Evolutionary conservation across 2,329 filamentous ascomycete species (phyloP).

Genomic region (Trichoderma breve): DNA sequence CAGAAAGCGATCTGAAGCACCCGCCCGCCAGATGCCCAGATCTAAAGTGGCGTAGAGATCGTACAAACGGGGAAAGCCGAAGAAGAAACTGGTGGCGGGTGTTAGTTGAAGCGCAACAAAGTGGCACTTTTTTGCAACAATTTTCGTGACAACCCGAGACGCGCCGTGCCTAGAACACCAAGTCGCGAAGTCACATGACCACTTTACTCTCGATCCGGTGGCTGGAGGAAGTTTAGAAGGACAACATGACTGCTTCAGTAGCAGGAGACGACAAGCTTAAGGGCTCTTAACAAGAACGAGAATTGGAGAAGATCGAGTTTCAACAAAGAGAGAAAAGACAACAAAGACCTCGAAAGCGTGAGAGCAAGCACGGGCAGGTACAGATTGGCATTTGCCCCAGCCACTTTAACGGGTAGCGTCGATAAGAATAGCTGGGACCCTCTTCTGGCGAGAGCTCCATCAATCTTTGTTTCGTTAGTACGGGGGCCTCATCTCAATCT

Average conservation of each 20-base stretch:
- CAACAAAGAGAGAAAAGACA: neutral
- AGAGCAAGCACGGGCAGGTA: neutral
- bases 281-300: neutral
- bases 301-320: neutral
- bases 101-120: conserved; percentile 9
- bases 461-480: neutral
- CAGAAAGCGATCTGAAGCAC: neutral
- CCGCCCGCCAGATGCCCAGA: conserved; percentile 4
- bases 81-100: conserved; percentile 13
- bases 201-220: conserved; percentile 16
- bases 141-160: conserved; percentile 15
- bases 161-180: conserved; percentile 17
- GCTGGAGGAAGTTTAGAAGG: neutral
- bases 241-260: neutral
- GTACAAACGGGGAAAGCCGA: neutral
- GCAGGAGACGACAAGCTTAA: neutral
- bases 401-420: neutral
- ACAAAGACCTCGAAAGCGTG: neutral
- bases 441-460: conserved; percentile 16
- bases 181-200: conserved; percentile 23
- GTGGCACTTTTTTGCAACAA: neutral
- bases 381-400: neutral
- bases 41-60: conserved; percentile 8
- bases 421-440: neutral
- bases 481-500: neutral